These are phyloP conservation scores for Russula emetica DNA, from an alignment of 768 basidiomycete species.

Conservation along the genomic window DNA sequence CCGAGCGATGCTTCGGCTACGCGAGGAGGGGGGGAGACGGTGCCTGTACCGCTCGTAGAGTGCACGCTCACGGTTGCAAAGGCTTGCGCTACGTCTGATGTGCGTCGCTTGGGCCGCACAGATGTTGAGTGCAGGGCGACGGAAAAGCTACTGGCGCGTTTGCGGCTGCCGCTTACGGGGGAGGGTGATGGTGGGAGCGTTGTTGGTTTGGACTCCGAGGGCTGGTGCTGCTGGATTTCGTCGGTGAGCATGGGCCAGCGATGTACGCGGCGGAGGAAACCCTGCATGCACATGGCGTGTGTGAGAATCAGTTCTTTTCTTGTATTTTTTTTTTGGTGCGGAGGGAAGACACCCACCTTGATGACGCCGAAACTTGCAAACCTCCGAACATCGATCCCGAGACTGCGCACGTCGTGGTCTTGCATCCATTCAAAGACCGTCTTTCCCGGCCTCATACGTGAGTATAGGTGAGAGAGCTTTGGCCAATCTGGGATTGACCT, in stretches of 20 bases:
- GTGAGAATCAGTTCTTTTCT: background rate
- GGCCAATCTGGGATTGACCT: constrained; percentile 78
- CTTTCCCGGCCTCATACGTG: constrained; percentile 75
- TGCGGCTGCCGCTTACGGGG: constrained; percentile 19
- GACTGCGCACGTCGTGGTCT: constrained; percentile 56
- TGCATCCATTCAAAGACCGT: constrained; percentile 89
- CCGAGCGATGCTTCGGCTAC: constrained; percentile 25
- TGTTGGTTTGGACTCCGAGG: constrained; percentile 6
- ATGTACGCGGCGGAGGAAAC: constrained; percentile 88
- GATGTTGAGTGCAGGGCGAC: background rate
- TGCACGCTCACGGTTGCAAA: constrained; percentile 16
- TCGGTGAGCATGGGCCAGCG: constrained; percentile 76
- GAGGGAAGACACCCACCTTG: constrained; percentile 49
- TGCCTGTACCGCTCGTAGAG: constrained; percentile 19
- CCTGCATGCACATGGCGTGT: constrained; percentile 44
- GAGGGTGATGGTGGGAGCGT: constrained; percentile 27
- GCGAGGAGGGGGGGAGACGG: constrained; percentile 21
- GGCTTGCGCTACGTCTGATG: constrained; percentile 8
- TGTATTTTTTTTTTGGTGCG: background rate
- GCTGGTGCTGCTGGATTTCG: constrained; percentile 3
- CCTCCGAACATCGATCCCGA: constrained; percentile 87
- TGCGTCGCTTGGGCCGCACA: constrained; percentile 18
- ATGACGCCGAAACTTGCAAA: constrained; percentile 97
- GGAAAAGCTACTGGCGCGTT: constrained; percentile 26
- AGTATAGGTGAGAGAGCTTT: constrained; percentile 79